Evolutionary conservation across 176 grass and related monocot species (phyloP).

Genomic region (Eragrostis nindensis): DNA sequence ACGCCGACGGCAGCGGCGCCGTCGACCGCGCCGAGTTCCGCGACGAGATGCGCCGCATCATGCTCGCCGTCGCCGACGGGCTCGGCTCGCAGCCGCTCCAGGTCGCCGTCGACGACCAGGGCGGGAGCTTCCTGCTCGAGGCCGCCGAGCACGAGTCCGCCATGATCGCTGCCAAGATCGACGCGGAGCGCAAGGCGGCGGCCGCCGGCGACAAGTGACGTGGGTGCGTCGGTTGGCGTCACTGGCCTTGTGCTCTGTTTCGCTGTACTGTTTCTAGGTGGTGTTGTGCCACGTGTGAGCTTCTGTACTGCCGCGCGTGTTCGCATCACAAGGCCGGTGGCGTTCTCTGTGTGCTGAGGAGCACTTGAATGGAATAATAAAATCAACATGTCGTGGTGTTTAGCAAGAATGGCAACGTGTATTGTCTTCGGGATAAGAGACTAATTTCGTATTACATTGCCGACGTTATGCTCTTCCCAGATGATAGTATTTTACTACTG

Average conservation of each 20-base stretch:
- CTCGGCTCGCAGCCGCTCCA: constrained; percentile 83
- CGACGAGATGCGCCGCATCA: constrained; percentile 86
- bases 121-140: constrained; percentile 70
- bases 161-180: constrained; percentile 48
- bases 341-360: not conserved
- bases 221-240: not conserved
- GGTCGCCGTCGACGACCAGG: constrained; percentile 78
- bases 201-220: constrained; percentile 25
- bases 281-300: not conserved
- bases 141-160: constrained; percentile 84
- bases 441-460: no score
- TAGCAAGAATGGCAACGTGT: no score
- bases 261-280: not conserved
- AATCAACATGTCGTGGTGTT: not conserved
- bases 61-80: constrained; percentile 90
- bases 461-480: no score
- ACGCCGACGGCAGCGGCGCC: constrained; percentile 81
- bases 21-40: constrained; percentile 77
- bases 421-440: no score
- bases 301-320: not conserved
- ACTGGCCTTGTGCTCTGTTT: no score
- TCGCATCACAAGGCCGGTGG: not conserved
- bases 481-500: no score
- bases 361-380: constrained; percentile 15
- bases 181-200: constrained; percentile 20